These are phyloP conservation scores for Trypanosoma theileri DNA, from an alignment of 208 protist genomes.

Conservation along the genomic window DNA sequence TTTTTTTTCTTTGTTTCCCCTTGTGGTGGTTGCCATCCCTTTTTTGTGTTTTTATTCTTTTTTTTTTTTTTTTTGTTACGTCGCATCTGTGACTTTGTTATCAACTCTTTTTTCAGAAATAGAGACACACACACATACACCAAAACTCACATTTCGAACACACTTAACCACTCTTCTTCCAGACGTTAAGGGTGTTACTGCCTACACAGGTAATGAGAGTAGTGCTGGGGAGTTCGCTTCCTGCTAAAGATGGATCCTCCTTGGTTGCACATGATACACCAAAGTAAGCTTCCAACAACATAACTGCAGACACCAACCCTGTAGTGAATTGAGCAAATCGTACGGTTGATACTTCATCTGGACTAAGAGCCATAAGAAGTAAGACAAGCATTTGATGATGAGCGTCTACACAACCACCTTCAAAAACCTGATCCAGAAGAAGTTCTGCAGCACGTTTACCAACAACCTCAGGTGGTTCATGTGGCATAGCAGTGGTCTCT, in stretches of 20 bases:
- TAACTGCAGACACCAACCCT: slow-evolving; percentile 67
- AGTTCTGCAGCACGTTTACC: slow-evolving; percentile 73
- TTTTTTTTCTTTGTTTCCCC: too few species aligned
- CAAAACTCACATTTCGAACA: not conserved
- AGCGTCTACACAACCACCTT: slow-evolving; percentile 87
- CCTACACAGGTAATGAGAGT: slow-evolving; percentile 88
- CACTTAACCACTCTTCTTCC: slow-evolving; percentile 65
- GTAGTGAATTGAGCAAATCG: slow-evolving; percentile 80
- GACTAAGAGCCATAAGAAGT: slow-evolving; percentile 89
- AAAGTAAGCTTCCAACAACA: slow-evolving; percentile 89
- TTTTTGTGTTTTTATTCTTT: slow-evolving; percentile 17
- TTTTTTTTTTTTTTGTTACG: slow-evolving; percentile 10
- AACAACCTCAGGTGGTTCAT: slow-evolving; percentile 84
- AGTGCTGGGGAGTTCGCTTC: slow-evolving; percentile 43
- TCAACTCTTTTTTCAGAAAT: not conserved
- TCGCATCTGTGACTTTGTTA: not conserved
- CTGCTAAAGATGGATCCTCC: slow-evolving; percentile 62
- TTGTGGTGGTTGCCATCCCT: too few species aligned
- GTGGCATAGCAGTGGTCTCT: slow-evolving; percentile 67
- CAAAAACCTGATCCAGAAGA: slow-evolving; percentile 84
- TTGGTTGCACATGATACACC: slow-evolving; percentile 82
- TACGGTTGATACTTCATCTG: slow-evolving; percentile 92
- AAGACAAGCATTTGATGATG: slow-evolving; percentile 90
- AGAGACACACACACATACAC: slow-evolving; percentile 7
- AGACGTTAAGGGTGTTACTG: slow-evolving; percentile 83